Evolutionary conservation across 495 filamentous ascomycete species (phyloP), one percentile per base, ranked within the genome.

Genomic region (Aspergillus kassunensis): DNA sequence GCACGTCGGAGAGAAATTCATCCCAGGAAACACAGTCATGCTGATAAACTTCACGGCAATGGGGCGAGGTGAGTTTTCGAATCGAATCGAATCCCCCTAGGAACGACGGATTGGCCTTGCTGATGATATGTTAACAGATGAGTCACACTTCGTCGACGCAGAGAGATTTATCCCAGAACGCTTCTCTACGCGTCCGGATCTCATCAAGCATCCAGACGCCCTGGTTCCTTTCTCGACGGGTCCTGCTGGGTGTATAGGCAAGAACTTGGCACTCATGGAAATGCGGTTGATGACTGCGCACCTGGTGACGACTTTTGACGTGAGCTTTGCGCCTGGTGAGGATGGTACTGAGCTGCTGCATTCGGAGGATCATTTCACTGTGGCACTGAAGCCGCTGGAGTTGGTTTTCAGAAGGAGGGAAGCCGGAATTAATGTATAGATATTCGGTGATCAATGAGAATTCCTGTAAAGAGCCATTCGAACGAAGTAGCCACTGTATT

Each of bases 151-250:
- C 18, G 19, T 24, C 16, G 29, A 23, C 73, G 68, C 60, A 58
- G 60, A 69, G 3, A 63, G 72, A 6, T 81, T 76, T 47, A 64
- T 82, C 39, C 80, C 80, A 1, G 78, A 82, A 53, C 72, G 80
- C 11, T 84, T 78, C 77, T 72, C 59, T 45, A 59, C 60, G 4
- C 40, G 60, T 20, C 70, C 72, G 0, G 50, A 59, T 15, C 19
- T 61, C 40, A 46, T 59, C 19, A 58, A 57, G 10, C 46, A 65
- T 51, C 49, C 29, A 52, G 36, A 39, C 13, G 36, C 52, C 0
- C 52, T 41, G 43, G 48, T 42, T 6, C 57, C 52, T 1, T 51
- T 55, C 13, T 41, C 61, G 7, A 10, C 41, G 54, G 61, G 56
- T 2, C 44, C 61, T 2, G 56, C 60, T 31, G 45, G 30, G 24